Conservation (phyloP, 2,329 filamentous ascomycete species). For the Verticillium alfalfae region DNA sequence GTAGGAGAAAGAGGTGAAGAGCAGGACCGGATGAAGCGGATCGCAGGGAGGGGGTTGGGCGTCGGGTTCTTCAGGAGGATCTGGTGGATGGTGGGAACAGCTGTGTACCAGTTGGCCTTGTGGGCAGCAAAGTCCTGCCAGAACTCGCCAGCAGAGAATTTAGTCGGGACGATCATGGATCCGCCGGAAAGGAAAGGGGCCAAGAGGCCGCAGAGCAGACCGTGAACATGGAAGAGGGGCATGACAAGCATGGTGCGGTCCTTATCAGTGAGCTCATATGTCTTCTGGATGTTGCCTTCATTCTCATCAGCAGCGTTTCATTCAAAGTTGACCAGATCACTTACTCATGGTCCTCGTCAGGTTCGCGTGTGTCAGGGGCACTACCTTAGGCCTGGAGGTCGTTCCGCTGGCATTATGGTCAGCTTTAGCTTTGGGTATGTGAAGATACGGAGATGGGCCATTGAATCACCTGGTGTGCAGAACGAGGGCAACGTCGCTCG, state of each 20-base stretch:
- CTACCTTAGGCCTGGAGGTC: conserved; percentile 79
- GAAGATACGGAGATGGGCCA: background rate
- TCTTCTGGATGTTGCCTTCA: conserved; percentile 68
- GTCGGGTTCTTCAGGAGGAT: conserved; percentile 72
- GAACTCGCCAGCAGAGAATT: conserved; percentile 79
- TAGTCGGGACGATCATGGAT: conserved; percentile 71
- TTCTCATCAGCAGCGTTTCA: background rate
- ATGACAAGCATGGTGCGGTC: conserved; percentile 85
- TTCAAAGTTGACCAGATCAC: conserved; percentile 14
- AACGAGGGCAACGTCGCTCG: conserved; percentile 77
- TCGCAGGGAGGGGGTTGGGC: conserved; percentile 62
- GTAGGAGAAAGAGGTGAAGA: conserved; percentile 80
- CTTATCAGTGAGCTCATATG: conserved; percentile 63
- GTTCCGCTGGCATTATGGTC: conserved; percentile 52
- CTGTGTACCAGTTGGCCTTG: conserved; percentile 86
- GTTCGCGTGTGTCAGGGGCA: conserved; percentile 75
- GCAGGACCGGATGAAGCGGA: conserved; percentile 85
- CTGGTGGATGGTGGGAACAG: conserved; percentile 89
- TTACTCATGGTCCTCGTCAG: conserved; percentile 73
- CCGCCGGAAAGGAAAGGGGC: conserved; percentile 71
- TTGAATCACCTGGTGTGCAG: conserved; percentile 61
- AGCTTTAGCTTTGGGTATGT: background rate
- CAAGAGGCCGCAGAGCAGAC: conserved; percentile 77
- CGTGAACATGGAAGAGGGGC: conserved; percentile 88
- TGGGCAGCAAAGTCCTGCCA: conserved; percentile 72